Evolutionary conservation across 2,329 filamentous ascomycete species (phyloP), one percentile per base, ranked within the genome.

Genomic region (Pyrenophora tritici-repentis): DNA sequence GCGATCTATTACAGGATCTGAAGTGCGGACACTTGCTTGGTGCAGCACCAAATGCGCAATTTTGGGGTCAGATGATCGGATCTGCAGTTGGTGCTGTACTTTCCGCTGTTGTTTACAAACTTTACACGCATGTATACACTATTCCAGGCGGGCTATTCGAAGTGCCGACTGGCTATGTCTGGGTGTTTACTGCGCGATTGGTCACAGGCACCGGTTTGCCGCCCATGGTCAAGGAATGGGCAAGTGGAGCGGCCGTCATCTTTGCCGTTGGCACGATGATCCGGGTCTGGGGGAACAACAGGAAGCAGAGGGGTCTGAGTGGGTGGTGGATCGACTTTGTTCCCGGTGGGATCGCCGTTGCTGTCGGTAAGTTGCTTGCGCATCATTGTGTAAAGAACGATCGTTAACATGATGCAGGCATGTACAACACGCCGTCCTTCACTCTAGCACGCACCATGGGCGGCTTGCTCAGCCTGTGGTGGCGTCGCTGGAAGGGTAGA

Each of bases 341-440:
- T 10, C 94, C 94, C 0, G 93, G 94, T 6, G 94, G 94, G 0
- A 97, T 99, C 65, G 93, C 94, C 2, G 93, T 99, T 16, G 94
- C 94, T 33, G 91, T 97, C 65, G 92, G 87, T 88, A 75, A 72
- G 82, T 77, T 2, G 5, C 18, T 20, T 5, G 18, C 18, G 18
- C 18, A 20, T 20, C 18, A 20, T 20, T 5, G 18, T 20, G 2
- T 18, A 12, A 17, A 4, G 2, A 33, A 2, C 9, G 37, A 14
- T 17, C 39, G 31, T 42, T 60, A 35, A 60, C 38, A 7, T 18
- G 4, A 5, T 3, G 3, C 18, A 87, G 88, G 94, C 41, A 99
- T 99, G 86, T 99, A 97, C 76, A 99, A 97, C 65, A 91, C 93
- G 0, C 94, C 94, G 0, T 96, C 91, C 0, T 99, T 99, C 70